Conservation (phyloP, 768 basidiomycete species). For the Filobasidium floriforme region DNA sequence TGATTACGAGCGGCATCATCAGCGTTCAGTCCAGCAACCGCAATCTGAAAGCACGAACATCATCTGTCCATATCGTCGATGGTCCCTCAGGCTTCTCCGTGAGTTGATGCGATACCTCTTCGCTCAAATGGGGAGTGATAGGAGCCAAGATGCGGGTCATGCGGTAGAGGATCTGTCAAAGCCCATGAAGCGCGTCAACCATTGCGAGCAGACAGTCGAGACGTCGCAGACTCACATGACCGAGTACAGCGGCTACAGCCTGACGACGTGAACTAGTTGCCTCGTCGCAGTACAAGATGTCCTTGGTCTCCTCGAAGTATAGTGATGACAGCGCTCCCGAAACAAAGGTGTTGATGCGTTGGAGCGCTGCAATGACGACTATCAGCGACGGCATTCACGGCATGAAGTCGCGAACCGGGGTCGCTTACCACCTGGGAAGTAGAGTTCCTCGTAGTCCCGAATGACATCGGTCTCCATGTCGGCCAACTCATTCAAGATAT, state of each 20-base stretch:
- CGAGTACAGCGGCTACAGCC: slow-evolving; percentile 62
- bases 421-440: slow-evolving; percentile 69
- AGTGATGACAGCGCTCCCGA: slow-evolving; percentile 78
- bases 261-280: slow-evolving; percentile 54
- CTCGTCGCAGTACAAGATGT: slow-evolving; percentile 70
- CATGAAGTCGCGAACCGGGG: neutral
- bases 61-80: slow-evolving; percentile 61
- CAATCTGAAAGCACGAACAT: slow-evolving; percentile 50
- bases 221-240: slow-evolving; percentile 51
- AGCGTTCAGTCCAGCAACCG: neutral
- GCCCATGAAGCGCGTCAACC: neutral
- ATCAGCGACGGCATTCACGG: neutral
- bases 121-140: slow-evolving; percentile 79
- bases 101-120: slow-evolving; percentile 61
- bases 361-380: slow-evolving; percentile 54
- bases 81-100: slow-evolving; percentile 31
- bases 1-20: neutral
- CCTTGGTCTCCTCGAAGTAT: slow-evolving; percentile 88
- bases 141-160: slow-evolving; percentile 71
- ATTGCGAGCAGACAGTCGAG: neutral
- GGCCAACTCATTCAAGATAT: slow-evolving; percentile 76
- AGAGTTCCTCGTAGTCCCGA: slow-evolving; percentile 62
- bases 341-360: slow-evolving; percentile 64
- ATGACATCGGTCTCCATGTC: slow-evolving; percentile 61
- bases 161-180: slow-evolving; percentile 57